phyloP scores from a whole-genome alignment of 148 eudicot species.

The Rhododendron williamsianum region DNA sequence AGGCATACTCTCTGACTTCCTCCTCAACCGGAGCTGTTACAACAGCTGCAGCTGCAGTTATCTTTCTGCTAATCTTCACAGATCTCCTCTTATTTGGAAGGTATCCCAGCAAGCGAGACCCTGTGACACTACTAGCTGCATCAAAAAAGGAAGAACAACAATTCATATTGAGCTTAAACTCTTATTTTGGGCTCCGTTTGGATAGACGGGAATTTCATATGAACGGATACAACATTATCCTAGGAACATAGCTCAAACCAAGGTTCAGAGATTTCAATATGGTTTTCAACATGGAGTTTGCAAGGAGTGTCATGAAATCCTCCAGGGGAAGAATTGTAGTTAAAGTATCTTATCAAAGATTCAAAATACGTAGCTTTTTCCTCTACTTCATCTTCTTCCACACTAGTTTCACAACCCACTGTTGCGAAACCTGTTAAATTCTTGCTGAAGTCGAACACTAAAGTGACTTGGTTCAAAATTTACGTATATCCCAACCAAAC shows the following conservation, averaged over 20 bases:
- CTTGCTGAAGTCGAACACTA: not conserved
- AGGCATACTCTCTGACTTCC: constrained; percentile 68
- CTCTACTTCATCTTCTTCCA: not conserved
- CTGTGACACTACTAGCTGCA: constrained; percentile 43
- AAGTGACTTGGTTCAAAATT: not conserved
- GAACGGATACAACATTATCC: not conserved
- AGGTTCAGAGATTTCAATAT: not conserved
- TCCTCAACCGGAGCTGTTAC: constrained; percentile 37
- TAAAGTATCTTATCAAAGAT: not conserved
- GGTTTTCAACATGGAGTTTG: not conserved
- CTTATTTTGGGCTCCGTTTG: no score
- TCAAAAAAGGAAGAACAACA: not conserved
- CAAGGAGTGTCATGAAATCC: not conserved
- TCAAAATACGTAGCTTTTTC: not conserved
- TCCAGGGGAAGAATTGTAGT: not conserved
- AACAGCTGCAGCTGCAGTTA: constrained; percentile 43
- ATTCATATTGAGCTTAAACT: not conserved
- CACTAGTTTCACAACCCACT: not conserved
- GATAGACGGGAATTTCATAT: not conserved
- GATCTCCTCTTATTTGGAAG: constrained; percentile 26
- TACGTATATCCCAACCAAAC: not conserved
- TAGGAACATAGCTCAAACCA: not conserved
- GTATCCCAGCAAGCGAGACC: constrained; percentile 30
- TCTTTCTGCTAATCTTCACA: constrained; percentile 12
- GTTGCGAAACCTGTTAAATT: not conserved